Conservation (phyloP, 73 alveolate genomes). For the Paramecium tetraurelia region DNA sequence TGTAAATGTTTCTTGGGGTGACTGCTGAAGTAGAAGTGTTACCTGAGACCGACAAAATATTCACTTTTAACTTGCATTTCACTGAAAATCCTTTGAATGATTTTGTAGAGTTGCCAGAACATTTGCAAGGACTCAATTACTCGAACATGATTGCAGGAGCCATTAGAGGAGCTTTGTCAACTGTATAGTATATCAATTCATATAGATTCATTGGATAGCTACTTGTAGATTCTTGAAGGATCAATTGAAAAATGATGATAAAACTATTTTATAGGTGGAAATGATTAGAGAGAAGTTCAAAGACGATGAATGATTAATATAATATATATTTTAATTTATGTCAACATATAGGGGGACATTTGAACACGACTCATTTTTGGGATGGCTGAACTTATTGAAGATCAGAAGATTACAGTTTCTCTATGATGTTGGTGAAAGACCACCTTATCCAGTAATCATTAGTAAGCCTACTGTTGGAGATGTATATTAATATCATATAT, state of each 20-base stretch:
- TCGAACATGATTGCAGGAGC: slow-evolving; percentile 61
- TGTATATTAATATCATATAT: neutral
- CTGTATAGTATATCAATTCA: neutral
- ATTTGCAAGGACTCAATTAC: slow-evolving; percentile 53
- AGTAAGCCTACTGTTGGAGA: slow-evolving; percentile 67
- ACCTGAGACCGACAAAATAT: slow-evolving; percentile 48
- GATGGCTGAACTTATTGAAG: slow-evolving; percentile 22
- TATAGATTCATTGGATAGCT: slow-evolving; percentile 52
- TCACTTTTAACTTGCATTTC: slow-evolving; percentile 41
- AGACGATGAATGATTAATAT: slow-evolving; percentile 62
- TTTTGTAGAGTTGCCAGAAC: slow-evolving; percentile 64
- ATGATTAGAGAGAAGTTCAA: slow-evolving; percentile 56
- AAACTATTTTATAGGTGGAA: slow-evolving; percentile 43
- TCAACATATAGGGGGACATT: slow-evolving; percentile 1
- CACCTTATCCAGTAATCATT: slow-evolving; percentile 76
- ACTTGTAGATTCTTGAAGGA: slow-evolving; percentile 25
- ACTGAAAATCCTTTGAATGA: slow-evolving; percentile 56
- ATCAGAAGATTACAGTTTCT: neutral
- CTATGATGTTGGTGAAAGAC: slow-evolving; percentile 69
- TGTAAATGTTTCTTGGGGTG: slow-evolving; percentile 58
- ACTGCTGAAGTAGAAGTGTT: slow-evolving; percentile 40
- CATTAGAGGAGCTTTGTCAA: slow-evolving; percentile 56
- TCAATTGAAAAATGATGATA: slow-evolving; percentile 55
- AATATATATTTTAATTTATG: slow-evolving; percentile 31
- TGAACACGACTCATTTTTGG: slow-evolving; percentile 22